Base-by-base conservation (phyloP, 345 rosid species). In the Hypericum perforatum region DNA sequence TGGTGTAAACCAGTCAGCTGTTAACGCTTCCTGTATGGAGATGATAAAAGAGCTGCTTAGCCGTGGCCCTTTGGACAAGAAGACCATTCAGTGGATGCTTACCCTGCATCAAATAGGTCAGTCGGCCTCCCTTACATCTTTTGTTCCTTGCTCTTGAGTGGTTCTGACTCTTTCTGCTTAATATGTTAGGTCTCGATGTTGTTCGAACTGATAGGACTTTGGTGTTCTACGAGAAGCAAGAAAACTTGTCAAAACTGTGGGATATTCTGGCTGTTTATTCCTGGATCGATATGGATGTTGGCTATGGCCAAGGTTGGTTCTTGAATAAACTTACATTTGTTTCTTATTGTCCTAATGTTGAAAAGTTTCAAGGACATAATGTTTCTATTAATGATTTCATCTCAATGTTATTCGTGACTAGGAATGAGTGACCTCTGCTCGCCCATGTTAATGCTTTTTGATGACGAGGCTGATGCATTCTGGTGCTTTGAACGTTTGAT, bases 341-440 rank as follows among this genome's bases (percentile, higher is more conserved):
- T n/a, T 22, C 32, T 22, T 22, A 22, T 22, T 22, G 32, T 22
- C 32, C 32, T 22, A 22, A 22, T 22, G 32, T 22, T 4, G 4
- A 22, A 22, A 22, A 22, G 2, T 22, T 4, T 22, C 32, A 22
- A 22, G 32, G 32, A 22, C 32, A 22, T 22, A 22, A 22, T 22
- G 1, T 22, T 22, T 22, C 32, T 22, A 22, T 22, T 22, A 22
- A 22, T 22, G 43, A 49, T 38, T 49, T 0, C 42, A 43, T 44
- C 37, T 9, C 12, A 37, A 32, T 37, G 29, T 16, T 13, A 15
- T 39, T 52, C 7, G 5, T 32, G 13, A 41, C 63, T 85, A 92
- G 97, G 95, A 74, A 92, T 92, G 97, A 92, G 97, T 54, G 98
- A 92, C 71, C 95, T 92, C 62, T 92, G 98, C 67, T 92, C 97